Evolutionary conservation across 192 early-diverging fungal species (phyloP), one percentile per base, ranked within the genome.

Genomic region (Phycomyces blakesleeanus): DNA sequence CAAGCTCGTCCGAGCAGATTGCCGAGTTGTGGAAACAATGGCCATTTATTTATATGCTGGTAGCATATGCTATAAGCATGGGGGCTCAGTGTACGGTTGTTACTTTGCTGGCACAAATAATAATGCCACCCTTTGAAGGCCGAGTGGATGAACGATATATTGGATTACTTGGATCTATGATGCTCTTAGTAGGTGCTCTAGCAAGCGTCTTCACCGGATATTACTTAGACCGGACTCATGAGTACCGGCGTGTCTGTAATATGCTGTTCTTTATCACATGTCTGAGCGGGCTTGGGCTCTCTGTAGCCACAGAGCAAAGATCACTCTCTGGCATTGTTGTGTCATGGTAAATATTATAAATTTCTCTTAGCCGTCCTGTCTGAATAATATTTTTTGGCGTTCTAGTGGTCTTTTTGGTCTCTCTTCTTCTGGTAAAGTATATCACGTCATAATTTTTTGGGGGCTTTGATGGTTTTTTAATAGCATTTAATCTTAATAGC

Each of bases 51-150:
- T 47, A 55, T 51, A 44, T 79, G 20, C 16, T 73, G 21, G 55
- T 52, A 34, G 56, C 77, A 5, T 79, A 58, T 61, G 74, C 64
- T 38, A 64, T 71, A 27, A 57, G 73, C 11, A 72, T 67, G 49
- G 76, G 76, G 15, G 74, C 71, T 25, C 71, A 73, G 52, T 72
- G 63, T 50, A 66, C 77, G 7, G 34, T 79, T 29, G 64, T 69
- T 37, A 79, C 74, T 24, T 54, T 79, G 38, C 55, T 79, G 6
- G 67, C 74, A 11, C 74, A 79, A 40, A 73, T 76, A 5, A 15
- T 79, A 6, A 38, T 73, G 15, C 71, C 74, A 24, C 61, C 72
- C 14, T 78, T 78, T 57, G 37, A 55, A 5, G 61, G 73, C 24
- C 49, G 67, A 22, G 61, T 76, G 2, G 44, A 18, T 14, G 58